phyloP scores from a whole-genome alignment of 1,139 yeast genomes.

The Diutina siamensis region DNA sequence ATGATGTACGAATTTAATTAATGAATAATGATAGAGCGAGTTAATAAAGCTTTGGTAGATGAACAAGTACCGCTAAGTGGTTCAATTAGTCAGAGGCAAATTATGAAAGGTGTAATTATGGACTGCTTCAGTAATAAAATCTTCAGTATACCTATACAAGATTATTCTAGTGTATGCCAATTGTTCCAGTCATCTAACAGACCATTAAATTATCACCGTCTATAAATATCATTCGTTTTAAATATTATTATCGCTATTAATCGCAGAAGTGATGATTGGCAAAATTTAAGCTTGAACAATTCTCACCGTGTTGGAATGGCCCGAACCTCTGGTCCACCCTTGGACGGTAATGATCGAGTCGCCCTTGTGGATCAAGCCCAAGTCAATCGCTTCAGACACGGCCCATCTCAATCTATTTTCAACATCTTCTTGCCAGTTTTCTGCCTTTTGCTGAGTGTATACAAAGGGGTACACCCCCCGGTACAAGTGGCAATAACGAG shows the following conservation, averaged over 20 bases:
- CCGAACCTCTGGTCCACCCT: constrained; percentile 98
- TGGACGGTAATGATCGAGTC: constrained; percentile 90
- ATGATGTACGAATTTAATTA: neutral
- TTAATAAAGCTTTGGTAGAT: no score
- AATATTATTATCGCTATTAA: no score
- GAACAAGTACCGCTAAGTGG: no score
- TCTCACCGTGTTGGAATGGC: constrained; percentile 98
- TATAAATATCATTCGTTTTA: no score
- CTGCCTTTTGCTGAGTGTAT: constrained; percentile 54
- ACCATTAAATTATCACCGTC: no score
- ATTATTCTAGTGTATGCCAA: no score
- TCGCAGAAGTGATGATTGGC: no score
- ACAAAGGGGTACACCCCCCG: constrained; percentile 98
- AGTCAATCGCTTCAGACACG: constrained; percentile 76
- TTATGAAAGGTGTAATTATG: no score
- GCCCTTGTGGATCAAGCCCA: constrained; percentile 80
- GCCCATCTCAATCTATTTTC: constrained; percentile 94
- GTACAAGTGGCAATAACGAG: constrained; percentile 91
- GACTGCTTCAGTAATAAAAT: no score
- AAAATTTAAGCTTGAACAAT: constrained; percentile 42
- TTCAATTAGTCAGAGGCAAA: no score
- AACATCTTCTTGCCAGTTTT: constrained; percentile 94
- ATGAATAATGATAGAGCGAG: neutral
- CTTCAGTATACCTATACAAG: no score
- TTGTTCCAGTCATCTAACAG: no score